Evolutionary conservation across 192 early-diverging fungal genomes (phyloP), one percentile per base, ranked within the genome.

Genomic region (Lunasporangiospora selenospora): DNA sequence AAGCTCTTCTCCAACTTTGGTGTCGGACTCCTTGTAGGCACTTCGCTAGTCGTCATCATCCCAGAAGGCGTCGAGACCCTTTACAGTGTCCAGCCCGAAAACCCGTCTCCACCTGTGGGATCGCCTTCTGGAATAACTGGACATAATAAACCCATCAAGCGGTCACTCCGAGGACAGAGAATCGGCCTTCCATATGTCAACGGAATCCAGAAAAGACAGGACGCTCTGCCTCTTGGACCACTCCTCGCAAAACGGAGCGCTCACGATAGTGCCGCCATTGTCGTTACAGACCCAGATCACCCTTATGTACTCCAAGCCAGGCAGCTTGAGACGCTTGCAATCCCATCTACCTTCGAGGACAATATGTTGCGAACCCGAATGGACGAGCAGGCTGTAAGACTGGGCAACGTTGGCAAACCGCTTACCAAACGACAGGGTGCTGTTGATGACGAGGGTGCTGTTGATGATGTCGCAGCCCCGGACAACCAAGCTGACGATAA

Each of bases 61-160:
- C 96, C 96, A 6, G 96, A 98, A 75, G 96, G 96, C 26, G 88
- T 98, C 32, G 95, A 96, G 65, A 95, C 95, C 1, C 83, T 98
- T 29, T 85, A 87, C 38, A 79, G 62, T 7, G 76, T 57, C 6
- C 27, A 27, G 3, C 4, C 31, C 18, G n/a, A 26, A 44, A 19
- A 30, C 13, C 37, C 44, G 6, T 42, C 62, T n/a, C 41, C 58
- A 19, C n/a, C 39, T 18, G 11, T 37, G 9, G 11, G 13, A 26
- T 37, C 33, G 10, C 49, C 47, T 3, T 18, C 48, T 30, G 59
- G 58, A 19, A 18, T 37, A 36, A 48, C 26, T 44, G 45, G 49
- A 24, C 43, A 67, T 53, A 57, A 47, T 31, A 3, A 6, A 15
- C 69, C 60, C 31, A 73, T 63, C 41, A 73, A 73, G 49, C 69